These are phyloP conservation scores for Debaryomyces robertsiae DNA, from an alignment of 1,139 yeast genomes.

Conservation along the genomic window DNA sequence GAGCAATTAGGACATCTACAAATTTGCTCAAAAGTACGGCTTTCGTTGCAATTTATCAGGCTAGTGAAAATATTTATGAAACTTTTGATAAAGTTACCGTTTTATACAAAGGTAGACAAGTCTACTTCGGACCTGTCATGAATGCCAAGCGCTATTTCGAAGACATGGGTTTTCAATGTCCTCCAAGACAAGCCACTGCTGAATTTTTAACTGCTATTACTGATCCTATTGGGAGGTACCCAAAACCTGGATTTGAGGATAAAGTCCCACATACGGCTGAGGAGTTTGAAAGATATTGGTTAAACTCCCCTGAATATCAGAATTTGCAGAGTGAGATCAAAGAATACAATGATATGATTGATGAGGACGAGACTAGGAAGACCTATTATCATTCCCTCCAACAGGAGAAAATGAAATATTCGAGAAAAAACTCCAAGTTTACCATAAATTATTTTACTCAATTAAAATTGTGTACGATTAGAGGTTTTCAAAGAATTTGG, in stretches of 20 bases:
- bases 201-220: constrained; percentile 74
- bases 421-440: constrained; percentile 45
- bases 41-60: constrained; percentile 65
- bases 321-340: constrained; percentile 42
- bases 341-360: constrained; percentile 37
- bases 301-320: constrained; percentile 50
- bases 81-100: constrained; percentile 67
- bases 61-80: constrained; percentile 65
- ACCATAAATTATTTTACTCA: constrained; percentile 50
- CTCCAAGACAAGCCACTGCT: constrained; percentile 64
- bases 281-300: constrained; percentile 61
- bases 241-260: constrained; percentile 49
- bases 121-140: constrained; percentile 58
- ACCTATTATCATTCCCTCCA: constrained; percentile 37
- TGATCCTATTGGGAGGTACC: constrained; percentile 52
- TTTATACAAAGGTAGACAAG: constrained; percentile 58
- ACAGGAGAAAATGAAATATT: constrained; percentile 45
- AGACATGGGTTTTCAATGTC: constrained; percentile 63
- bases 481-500: constrained; percentile 53
- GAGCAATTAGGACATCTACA: constrained; percentile 63
- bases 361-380: constrained; percentile 40
- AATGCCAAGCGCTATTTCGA: constrained; percentile 58
- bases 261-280: constrained; percentile 58
- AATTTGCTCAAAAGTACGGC: constrained; percentile 58
- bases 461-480: constrained; percentile 44